Evolutionary conservation across 768 basidiomycete genomes (phyloP).

Genomic region (Suillus americanus): DNA sequence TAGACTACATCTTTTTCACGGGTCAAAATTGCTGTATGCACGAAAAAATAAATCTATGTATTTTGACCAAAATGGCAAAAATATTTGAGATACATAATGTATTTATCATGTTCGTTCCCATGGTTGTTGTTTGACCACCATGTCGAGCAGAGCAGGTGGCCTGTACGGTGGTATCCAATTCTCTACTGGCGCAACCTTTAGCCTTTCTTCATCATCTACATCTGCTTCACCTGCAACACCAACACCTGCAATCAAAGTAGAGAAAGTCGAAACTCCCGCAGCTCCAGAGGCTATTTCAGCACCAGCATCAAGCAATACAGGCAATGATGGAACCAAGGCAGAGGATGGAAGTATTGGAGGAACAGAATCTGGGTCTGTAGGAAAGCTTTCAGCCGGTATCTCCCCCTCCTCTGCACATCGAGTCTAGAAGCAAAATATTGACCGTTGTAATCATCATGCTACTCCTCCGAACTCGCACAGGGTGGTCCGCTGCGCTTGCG

Average conservation of each 20-base stretch:
- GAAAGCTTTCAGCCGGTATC: slow-evolving; percentile 58
- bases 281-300: slow-evolving; percentile 21
- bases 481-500: slow-evolving; percentile 88
- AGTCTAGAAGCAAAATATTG: slow-evolving; percentile 35
- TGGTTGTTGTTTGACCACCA: slow-evolving; percentile 33
- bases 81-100: no score
- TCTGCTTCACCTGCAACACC: slow-evolving; percentile 29
- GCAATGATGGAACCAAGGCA: slow-evolving; percentile 21
- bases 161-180: slow-evolving; percentile 88
- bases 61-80: not conserved
- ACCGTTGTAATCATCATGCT: slow-evolving; percentile 33
- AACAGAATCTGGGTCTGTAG: slow-evolving; percentile 30
- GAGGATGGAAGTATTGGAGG: slow-evolving; percentile 26
- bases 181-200: slow-evolving; percentile 62
- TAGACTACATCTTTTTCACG: not conserved
- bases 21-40: not conserved
- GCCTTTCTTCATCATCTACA: slow-evolving; percentile 40
- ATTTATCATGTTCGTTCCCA: not conserved
- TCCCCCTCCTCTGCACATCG: slow-evolving; percentile 43
- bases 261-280: slow-evolving; percentile 20
- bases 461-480: slow-evolving; percentile 42
- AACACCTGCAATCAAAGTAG: slow-evolving; percentile 19
- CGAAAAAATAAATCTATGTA: not conserved
- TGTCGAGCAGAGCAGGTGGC: slow-evolving; percentile 80
- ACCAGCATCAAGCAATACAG: slow-evolving; percentile 20